Evolutionary conservation across 129 eudicot species (phyloP), one percentile per base, ranked within the genome.

Genomic region (Arctium lappa): DNA sequence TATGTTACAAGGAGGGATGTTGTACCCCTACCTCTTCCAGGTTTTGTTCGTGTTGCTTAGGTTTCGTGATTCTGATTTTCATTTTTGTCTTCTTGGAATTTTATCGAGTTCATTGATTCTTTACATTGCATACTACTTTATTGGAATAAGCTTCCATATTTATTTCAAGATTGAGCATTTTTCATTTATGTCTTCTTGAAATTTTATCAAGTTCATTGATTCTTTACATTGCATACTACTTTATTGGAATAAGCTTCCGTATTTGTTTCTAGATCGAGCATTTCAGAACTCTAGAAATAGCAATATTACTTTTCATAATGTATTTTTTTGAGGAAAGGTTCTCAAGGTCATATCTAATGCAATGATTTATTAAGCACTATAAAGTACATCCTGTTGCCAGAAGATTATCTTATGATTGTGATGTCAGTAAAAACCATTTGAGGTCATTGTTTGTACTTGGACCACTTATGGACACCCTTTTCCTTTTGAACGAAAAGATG

Each of bases 51-150:
- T 16, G 27, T 69, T 69, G 82, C 44, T 44, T 69, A 15, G 7
- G 66, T 8, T 70, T 69, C 30, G 22, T 80, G 76, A 80, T 69
- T 80, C 34, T 80, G 68, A n/a, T 79, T 30, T 60, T 32, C 37
- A 38, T 80, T 29, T 80, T 29, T 46, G 77, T 80, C 12, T 80
- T 60, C 33, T 68, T 79, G 56, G 32, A 32, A 69, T 13, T 34
- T 40, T 16, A 9, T 40, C 2, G 63, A 11, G 32, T 78, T 62
- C 29, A 37, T 78, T 37, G 56, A 56, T 34, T 60, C 72, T 34
- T 71, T 27, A 62, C 48, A 29, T 65, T 16, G 9, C 27, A 38
- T 37, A 38, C 74, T 66, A 65, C 18, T 5, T 27, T 38, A 15
- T 31, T 40, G 38, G 30, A 66, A 38, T 73, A 79, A 79, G 11